These are phyloP conservation scores for Primulina eburnea DNA, from an alignment of 257 asterid species.

Conservation along the genomic window DNA sequence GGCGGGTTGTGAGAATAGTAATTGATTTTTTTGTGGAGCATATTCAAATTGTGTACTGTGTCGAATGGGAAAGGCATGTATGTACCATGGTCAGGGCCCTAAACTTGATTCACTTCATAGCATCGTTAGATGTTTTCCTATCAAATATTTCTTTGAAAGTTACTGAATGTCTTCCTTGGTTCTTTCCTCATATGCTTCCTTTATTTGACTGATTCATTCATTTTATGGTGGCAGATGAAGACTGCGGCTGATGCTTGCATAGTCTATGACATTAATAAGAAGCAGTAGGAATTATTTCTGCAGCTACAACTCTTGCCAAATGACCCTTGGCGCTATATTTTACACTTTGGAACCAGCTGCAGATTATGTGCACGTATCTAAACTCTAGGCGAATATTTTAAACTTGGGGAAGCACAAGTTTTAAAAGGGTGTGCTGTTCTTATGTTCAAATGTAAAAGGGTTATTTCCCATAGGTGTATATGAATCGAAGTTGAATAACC, in stretches of 20 bases:
- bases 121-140: background rate
- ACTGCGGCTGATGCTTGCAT: conserved; percentile 52
- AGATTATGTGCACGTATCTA: background rate
- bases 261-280: conserved; percentile 66
- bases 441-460: background rate
- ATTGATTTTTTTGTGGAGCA: background rate
- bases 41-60: background rate
- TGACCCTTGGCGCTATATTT: conserved; percentile 2
- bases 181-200: conserved; percentile 4
- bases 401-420: background rate
- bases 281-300: conserved; percentile 46
- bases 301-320: background rate
- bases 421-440: background rate
- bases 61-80: background rate
- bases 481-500: background rate
- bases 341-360: background rate
- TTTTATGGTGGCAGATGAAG: conserved; percentile 21
- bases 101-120: background rate
- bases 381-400: conserved; percentile 19
- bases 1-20: background rate
- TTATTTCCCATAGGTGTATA: background rate
- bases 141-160: background rate
- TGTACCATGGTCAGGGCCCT: background rate
- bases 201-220: conserved; percentile 20
- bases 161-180: background rate